Base-by-base conservation (phyloP, 345 rosid genomes). In the Tarenaya hassleriana region DNA sequence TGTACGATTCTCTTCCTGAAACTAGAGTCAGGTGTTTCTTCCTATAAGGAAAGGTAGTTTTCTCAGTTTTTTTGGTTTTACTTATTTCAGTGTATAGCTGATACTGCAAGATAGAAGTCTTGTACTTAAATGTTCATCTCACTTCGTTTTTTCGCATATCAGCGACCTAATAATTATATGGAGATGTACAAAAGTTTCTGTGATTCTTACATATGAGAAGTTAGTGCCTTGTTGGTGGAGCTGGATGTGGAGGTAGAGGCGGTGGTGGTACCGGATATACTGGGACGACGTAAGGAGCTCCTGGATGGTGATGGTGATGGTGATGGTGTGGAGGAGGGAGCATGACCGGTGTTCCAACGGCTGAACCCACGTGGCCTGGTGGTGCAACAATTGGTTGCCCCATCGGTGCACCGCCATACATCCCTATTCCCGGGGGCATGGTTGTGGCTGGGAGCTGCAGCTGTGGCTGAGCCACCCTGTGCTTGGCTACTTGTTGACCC, bases 261-360 rank as follows among this genome's bases (percentile, higher is more conserved):
- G 73, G 71, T 0, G 90, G 75, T 38, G 95, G 76, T 52, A 82
- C 72, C 0, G 95, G 83, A 51, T 81, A 89, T 53, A 83, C 87
- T 0, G 85, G 95, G 31, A 83, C 68, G 16, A 69, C 63, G 70
- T 80, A 78, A n/a, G 85, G 77, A 62, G 53, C 44, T 60, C 55
- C 62, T 27, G 83, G 82, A 61, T 63, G 91, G 12, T 72, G 85
- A 7, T 65, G 95, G 61, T 32, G 79, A 60, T 33, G 68, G 42
- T 69, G 78, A 17, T 74, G 74, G 55, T 59, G 47, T 66, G 66
- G 41, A 8, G 89, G 79, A 37, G 95, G 95, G 61, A 89, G 85
- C 95, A 89, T 85, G 24, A 89, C 88, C 0, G 97, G 97, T 52
- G 92, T 85, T 48, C 97, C 97, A 33, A 83, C 87, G 43, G 72